These are phyloP conservation scores for Erucastrum elatum DNA, from an alignment of 345 rosid genomes.

Conservation along the genomic window DNA sequence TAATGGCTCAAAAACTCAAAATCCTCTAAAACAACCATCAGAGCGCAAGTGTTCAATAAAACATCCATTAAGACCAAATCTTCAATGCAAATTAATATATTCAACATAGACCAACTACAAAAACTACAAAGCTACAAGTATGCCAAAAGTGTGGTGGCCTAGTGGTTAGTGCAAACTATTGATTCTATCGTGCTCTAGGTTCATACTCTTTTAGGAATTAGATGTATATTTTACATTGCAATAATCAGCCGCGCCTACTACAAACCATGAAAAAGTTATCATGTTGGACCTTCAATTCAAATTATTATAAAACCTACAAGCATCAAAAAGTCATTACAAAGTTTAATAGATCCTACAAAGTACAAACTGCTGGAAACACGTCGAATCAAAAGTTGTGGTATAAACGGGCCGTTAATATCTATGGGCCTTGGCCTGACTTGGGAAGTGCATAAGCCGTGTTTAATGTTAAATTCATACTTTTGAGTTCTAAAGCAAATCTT, in stretches of 20 bases:
- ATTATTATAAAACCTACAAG: not conserved
- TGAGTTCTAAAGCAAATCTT: not conserved
- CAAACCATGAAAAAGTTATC: not conserved
- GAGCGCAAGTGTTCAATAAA: not conserved
- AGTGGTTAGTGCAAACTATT: not conserved
- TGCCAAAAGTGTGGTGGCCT: not conserved
- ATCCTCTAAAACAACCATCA: not conserved
- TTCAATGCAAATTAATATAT: not conserved
- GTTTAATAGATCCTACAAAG: not conserved
- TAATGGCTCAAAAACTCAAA: not conserved
- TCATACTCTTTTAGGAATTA: not conserved
- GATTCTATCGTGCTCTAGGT: not conserved
- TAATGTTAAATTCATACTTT: no score
- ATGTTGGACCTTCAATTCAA: not conserved
- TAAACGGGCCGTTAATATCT: not conserved
- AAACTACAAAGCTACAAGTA: not conserved
- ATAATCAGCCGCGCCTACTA: not conserved
- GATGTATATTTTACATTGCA: not conserved
- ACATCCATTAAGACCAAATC: not conserved
- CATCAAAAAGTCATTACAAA: not conserved
- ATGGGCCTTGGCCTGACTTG: not conserved
- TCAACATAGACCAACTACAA: not conserved
- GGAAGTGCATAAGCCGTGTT: not conserved
- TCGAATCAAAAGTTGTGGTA: not conserved
- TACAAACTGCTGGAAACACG: not conserved